A percentile compares a stretch with the other conserved stretches of the same genome.
phyloP scores from a whole-genome alignment of 176 grass and related monocot genomes.

The maize (Zea mays) region DNA sequence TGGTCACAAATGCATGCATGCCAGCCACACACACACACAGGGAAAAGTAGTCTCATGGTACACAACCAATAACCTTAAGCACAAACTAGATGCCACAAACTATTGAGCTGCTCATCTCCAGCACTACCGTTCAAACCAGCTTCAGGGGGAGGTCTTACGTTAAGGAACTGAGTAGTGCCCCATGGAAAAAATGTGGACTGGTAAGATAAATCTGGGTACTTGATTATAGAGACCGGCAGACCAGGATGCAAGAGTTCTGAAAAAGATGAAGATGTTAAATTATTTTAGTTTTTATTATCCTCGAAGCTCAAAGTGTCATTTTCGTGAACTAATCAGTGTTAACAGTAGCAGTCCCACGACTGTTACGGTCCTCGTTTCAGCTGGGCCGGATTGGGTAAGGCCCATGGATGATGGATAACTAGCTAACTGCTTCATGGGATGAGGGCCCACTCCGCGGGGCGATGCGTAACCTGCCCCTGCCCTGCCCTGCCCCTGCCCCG shows the following conservation, averaged over 20 bases:
- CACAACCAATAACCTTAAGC: slow-evolving; percentile 17
- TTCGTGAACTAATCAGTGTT: slow-evolving; percentile 9
- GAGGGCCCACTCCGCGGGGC: too few species aligned
- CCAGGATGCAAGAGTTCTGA: neutral
- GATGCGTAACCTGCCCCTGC: too few species aligned
- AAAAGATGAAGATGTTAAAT: slow-evolving; percentile 10
- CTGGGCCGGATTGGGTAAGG: too few species aligned
- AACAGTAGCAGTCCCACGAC: neutral
- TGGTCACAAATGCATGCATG: neutral
- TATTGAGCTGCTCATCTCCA: neutral
- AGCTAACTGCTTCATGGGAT: too few species aligned
- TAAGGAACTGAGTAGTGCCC: too few species aligned
- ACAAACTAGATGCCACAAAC: neutral
- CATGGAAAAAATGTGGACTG: too few species aligned
- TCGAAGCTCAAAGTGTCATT: neutral
- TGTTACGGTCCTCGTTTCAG: too few species aligned
- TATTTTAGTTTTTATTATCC: slow-evolving; percentile 2
- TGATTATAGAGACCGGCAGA: neutral
- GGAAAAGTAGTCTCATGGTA: neutral
- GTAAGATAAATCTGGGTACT: neutral
- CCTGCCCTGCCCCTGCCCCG: too few species aligned
- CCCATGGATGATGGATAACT: too few species aligned
- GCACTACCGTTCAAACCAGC: slow-evolving; percentile 6
- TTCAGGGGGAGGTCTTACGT: neutral
- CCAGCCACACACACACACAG: neutral